Conservation (phyloP, 2,329 filamentous ascomycete genomes). For the Sporothrix brasiliensis region DNA sequence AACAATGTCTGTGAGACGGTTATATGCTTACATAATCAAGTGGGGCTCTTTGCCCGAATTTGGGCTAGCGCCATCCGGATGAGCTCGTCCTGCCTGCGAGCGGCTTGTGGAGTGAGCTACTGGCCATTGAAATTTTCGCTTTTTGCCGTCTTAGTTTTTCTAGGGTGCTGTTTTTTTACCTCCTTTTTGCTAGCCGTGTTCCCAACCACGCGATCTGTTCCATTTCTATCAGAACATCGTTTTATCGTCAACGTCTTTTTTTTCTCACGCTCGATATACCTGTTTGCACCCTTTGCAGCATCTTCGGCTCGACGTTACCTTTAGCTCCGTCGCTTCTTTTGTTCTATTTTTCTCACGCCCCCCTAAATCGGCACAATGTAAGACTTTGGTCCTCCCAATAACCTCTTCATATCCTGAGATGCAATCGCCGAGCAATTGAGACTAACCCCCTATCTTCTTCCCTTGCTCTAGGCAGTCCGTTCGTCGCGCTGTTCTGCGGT, state of each 20-base stretch:
- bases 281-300: conserved; percentile 8
- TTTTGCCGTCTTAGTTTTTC: conserved; percentile 21
- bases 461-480: conserved; percentile 41
- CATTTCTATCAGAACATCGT: not conserved
- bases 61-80: not conserved
- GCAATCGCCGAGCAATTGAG: not conserved
- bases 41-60: not conserved
- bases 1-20: not conserved
- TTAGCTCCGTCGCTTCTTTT: not conserved
- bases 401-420: not conserved
- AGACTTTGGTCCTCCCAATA: not conserved
- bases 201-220: conserved; percentile 23
- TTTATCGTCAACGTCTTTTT: not conserved
- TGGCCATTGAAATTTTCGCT: conserved; percentile 23
- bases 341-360: not conserved
- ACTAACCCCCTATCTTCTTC: not conserved
- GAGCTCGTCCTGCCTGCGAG: not conserved
- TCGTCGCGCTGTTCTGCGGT: conserved; percentile 43
- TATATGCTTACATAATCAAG: not conserved
- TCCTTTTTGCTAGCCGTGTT: not conserved
- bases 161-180: conserved; percentile 7
- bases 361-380: conserved; percentile 23
- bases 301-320: not conserved
- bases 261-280: not conserved
- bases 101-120: conserved; percentile 2